These are phyloP conservation scores for Lachancea mirantina DNA, from an alignment of 805 yeast genomes.

Conservation along the genomic window DNA sequence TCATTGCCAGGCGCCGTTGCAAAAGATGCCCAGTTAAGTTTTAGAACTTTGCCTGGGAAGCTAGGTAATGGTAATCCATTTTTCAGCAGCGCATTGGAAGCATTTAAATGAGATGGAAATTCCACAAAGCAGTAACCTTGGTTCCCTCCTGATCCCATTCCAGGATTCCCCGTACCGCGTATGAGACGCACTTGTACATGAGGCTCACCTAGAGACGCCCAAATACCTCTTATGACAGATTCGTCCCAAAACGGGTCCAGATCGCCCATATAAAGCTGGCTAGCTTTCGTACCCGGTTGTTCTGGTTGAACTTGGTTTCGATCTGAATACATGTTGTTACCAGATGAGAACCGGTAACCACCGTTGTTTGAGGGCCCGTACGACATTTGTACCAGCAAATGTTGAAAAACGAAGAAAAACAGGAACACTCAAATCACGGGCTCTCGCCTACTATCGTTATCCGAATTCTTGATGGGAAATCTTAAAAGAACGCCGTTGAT, in stretches of 20 bases:
- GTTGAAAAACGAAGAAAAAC: no score
- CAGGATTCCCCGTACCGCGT: conserved; percentile 31
- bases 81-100: conserved; percentile 55
- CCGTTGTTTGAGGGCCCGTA: conserved; percentile 9
- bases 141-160: conserved; percentile 33
- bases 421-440: no score
- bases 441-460: no score
- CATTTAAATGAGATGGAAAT: conserved; percentile 53
- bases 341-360: no score
- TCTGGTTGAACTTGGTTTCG: conserved; percentile 1
- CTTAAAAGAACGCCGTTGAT: no score
- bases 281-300: conserved; percentile 8
- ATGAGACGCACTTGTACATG: conserved; percentile 59
- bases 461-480: no score
- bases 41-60: conserved; percentile 44
- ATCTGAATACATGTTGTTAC: conserved; percentile 3
- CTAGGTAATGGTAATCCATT: conserved; percentile 69
- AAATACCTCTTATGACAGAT: conserved; percentile 51
- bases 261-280: conserved; percentile 81
- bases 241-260: conserved; percentile 83
- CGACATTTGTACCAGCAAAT: conserved; percentile 19
- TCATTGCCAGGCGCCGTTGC: conserved; percentile 31
- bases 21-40: conserved; percentile 71
- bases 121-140: conserved; percentile 81
- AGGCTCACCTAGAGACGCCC: conserved; percentile 64